These are phyloP conservation scores for Vinca minor DNA, from an alignment of 257 asterid species.

Conservation along the genomic window DNA sequence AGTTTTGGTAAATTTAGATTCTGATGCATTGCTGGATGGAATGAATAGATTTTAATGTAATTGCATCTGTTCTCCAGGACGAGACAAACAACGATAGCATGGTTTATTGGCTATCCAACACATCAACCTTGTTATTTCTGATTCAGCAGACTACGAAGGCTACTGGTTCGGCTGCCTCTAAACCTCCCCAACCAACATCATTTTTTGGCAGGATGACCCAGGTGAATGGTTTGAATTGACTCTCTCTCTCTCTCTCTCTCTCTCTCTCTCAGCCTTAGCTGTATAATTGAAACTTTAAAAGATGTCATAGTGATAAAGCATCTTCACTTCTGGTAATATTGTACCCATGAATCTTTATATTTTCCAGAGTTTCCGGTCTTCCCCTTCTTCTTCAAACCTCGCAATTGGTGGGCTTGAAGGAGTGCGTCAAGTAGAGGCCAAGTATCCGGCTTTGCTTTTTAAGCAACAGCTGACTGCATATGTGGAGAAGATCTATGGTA, in stretches of 20 bases:
- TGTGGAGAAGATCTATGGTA: constrained; percentile 78
- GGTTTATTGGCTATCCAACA: constrained; percentile 86
- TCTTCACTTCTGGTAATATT: background rate
- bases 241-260: background rate
- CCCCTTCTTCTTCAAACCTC: constrained; percentile 54
- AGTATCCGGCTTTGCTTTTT: constrained; percentile 79
- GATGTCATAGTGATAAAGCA: background rate
- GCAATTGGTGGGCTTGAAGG: constrained; percentile 58
- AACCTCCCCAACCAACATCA: constrained; percentile 64
- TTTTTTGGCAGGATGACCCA: constrained; percentile 75
- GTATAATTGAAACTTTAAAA: background rate
- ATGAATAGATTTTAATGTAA: constrained; percentile 5
- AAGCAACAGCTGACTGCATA: constrained; percentile 85
- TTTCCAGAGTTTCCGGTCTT: constrained; percentile 62
- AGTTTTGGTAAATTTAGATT: background rate
- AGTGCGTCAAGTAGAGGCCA: constrained; percentile 68
- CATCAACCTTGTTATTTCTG: constrained; percentile 60
- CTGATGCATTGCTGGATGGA: background rate
- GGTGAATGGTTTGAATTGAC: constrained; percentile 26
- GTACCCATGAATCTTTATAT: background rate
- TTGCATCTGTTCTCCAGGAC: constrained; percentile 39
- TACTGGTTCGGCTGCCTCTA: constrained; percentile 31
- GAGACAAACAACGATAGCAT: constrained; percentile 43
- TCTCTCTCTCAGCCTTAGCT: background rate
- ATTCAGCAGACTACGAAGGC: constrained; percentile 61